Base-by-base conservation (phyloP, 345 rosid genomes). In the Boechera retrofracta region DNA sequence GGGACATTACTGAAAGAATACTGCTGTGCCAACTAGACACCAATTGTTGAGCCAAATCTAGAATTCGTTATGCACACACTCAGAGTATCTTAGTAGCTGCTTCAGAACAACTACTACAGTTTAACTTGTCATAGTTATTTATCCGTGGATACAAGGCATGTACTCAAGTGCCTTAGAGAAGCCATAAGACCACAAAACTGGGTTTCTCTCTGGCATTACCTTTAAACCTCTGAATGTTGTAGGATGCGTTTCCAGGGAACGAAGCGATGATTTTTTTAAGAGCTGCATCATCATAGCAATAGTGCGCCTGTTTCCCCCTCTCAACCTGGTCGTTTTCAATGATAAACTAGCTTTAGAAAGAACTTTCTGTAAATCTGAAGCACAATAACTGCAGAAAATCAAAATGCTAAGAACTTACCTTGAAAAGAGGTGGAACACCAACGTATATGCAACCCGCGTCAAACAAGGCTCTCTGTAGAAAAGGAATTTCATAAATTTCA, bases 371-470 rank as follows among this genome's bases (percentile, higher is more conserved):
- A 54, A 61, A 36, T 56, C 68, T 9, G 33, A 53, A 82, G 60
- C 69, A 76, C 16, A 38, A 32, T 89, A 49, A 59, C 32, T 69
- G 36, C 8, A 45, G 15, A 54, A 74, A 63, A 35, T 77, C 57
- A 72, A 13, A 39, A 13, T 26, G 69, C 26, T 13, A 53, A 56
- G 81, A 48, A 53, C 79, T 61, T 68, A 89, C 99, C 98, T 96
- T 93, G 86, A 83, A 96, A 74, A 96, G 89, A 15, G 99, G 99
- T 36, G 99, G 96, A 77, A 96, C 98, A 66, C 98, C 99, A 61
- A 91, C 98, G 47, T 93, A 96, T 69, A 96, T 93, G 85, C 89
- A 89, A 65, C 99, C 98, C 36, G 89, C 90, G 29, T 96, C 97
- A 70, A 91, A 96, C 67, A 96, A 84, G 52, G 93, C 85, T 86